Evolutionary conservation across 306 rosid species (phyloP), one percentile per base, ranked within the genome.

Genomic region (Gastrolobium villosum): DNA sequence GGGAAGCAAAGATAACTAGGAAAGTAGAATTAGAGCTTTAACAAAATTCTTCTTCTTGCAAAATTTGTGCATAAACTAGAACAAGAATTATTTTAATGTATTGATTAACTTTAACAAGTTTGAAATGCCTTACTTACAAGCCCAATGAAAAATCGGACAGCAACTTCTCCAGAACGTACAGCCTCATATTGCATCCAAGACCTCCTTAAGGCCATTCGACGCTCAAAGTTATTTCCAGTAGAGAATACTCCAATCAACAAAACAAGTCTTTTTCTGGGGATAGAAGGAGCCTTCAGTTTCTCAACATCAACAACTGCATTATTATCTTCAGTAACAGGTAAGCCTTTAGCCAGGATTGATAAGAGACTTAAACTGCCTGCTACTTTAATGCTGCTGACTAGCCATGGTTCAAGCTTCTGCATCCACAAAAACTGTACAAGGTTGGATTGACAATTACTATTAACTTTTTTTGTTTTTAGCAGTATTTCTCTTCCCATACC

Each of bases 361-460:
- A 94, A 83, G 48, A 90, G 65, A 82, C 76, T 84, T 77, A 94
- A 75, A 75, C 88, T 87, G 37, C 97, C 96, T 8, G 85, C 73
- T 62, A 89, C 90, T 82, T 87, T 88, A 80, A 92, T 79, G 71
- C 74, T 84, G 84, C 79, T 84, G 75, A 92, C 97, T 62, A 82
- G 84, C 95, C 98, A 94, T 5, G 97, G 98, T 72, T 92, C 98
- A 72, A 94, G 92, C 77, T 89, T 94, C 97, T 92, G 96, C 93
- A 86, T 78, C 52, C 63, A 82, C 50, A 77, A 66, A 85, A 78
- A 72, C 28, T 4, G 10, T 32, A 63, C 60, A 50, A 75, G 39
- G 81, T 68, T 77, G 64, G 78, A 72, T 72, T 49, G 75, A 46
- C 76, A 57, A 77, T 48, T 68, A 76, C 66, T 72, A 50, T 65